Base-by-base conservation (phyloP, 768 basidiomycete species). In the Fibroporia radiculosa region DNA sequence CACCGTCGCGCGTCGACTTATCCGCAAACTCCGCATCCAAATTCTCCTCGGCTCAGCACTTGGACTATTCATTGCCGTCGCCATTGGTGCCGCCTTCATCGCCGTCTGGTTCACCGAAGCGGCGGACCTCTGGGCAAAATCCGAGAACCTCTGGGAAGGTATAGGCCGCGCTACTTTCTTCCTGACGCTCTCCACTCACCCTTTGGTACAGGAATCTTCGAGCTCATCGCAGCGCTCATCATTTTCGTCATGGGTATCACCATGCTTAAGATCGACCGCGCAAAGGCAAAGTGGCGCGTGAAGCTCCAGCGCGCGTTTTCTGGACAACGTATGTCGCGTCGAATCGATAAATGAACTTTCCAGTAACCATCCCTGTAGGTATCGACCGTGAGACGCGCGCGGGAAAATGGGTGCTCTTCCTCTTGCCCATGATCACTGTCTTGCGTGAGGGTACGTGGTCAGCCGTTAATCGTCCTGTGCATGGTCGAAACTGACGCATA, bases 111-210 rank as follows among this genome's bases (percentile, higher is more conserved):
- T 95, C 67, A 97, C 92, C 24, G 79, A 87, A 56, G 84, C 93
- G 0, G 72, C 74, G 18, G 69, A 96, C 61, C 73, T 98, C 14
- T 97, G 90, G 86, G 61, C 73, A 31, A 80, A 79, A 57, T 77
- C 90, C 5, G 95, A 98, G 65, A 74, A 80, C 44, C 65, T 93
- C 46, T 97, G 95, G 95, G 95, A 98, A 73, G 95, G 93, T 75
- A 52, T 59, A 58, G 71, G 60, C 10, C 61, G 65, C 35, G 38
- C 16, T 6, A n/a, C 40, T 40, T 4, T 32, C 42, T 40, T 40
- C 40, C 29, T 20, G 16, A 16, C 32, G 28, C 34, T 32, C 24
- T 32, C 23, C 18, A 37, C 35, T 23, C 38, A 29, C 31, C 29
- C 43, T 18, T 37, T 29, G 31, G 7, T 38, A 12, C 48, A 86